A percentile compares a stretch with the other conserved stretches of the same genome.
phyloP scores from a whole-genome alignment of 164 flowering plant genomes.

The Protea cynaroides region DNA sequence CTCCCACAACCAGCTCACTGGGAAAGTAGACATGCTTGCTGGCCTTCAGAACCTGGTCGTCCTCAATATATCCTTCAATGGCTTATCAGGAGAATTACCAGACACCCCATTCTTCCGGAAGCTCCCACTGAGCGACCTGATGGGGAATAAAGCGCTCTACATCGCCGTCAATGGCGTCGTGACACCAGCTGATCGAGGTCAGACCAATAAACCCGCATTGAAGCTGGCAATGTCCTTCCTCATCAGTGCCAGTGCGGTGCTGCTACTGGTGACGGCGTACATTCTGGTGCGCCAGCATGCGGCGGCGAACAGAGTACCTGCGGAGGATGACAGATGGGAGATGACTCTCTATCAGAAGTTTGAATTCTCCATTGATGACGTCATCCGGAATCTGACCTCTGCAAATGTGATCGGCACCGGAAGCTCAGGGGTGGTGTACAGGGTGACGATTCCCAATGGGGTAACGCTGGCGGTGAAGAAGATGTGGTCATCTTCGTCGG shows the following conservation, averaged over 20 bases:
- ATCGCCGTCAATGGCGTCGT: constrained; percentile 25
- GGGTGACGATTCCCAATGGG: constrained; percentile 52
- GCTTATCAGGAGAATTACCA: constrained; percentile 83
- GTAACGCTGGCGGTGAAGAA: constrained; percentile 82
- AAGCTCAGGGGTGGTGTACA: constrained; percentile 93
- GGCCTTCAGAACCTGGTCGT: constrained; percentile 75
- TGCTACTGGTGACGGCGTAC: constrained; percentile 58
- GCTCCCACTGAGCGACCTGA: constrained; percentile 61
- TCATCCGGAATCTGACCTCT: constrained; percentile 49
- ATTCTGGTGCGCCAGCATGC: constrained; percentile 40
- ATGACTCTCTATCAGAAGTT: constrained; percentile 84
- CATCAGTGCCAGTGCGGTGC: constrained; percentile 52
- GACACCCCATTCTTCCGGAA: constrained; percentile 71
- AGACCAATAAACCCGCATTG: constrained; percentile 34
- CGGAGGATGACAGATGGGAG: constrained; percentile 55
- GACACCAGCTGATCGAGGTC: constrained; percentile 26
- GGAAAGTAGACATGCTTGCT: constrained; percentile 47
- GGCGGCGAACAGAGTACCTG: constrained; percentile 16
- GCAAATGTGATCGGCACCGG: constrained; percentile 87
- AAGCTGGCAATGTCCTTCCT: constrained; percentile 66
- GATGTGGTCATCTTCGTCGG: constrained; percentile 62
- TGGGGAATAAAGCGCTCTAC: constrained; percentile 60
- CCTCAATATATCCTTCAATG: constrained; percentile 79
- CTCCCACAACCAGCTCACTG: constrained; percentile 72
- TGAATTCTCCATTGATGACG: constrained; percentile 65